These are phyloP conservation scores for Microcyclospora tardicrescens DNA, from an alignment of 2,329 filamentous ascomycete genomes.

Conservation along the genomic window DNA sequence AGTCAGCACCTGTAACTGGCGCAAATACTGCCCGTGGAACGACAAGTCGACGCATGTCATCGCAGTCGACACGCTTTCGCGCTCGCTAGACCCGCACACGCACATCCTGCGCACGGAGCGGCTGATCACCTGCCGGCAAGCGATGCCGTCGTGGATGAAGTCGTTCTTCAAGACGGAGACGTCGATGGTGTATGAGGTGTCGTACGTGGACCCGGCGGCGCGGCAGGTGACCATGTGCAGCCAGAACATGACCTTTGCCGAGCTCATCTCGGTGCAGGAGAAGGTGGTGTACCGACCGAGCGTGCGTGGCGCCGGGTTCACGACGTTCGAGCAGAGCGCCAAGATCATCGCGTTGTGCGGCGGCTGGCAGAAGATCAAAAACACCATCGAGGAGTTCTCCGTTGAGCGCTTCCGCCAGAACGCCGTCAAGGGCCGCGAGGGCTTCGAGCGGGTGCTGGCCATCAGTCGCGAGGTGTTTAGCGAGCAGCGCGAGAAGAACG, in stretches of 20 bases:
- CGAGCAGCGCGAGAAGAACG: conserved; percentile 60
- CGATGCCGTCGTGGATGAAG: conserved; percentile 69
- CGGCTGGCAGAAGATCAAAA: conserved; percentile 94
- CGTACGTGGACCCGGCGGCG: conserved; percentile 71
- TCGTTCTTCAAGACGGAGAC: conserved; percentile 65
- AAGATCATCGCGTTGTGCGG: conserved; percentile 89
- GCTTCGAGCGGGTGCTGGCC: conserved; percentile 86
- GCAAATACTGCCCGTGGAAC: conserved; percentile 96
- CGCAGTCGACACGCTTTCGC: conserved; percentile 82
- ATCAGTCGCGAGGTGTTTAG: conserved; percentile 88
- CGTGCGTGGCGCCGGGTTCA: conserved; percentile 35
- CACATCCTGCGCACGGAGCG: conserved; percentile 62
- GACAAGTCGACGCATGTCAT: conserved; percentile 95
- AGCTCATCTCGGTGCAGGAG: conserved; percentile 83
- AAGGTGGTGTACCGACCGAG: conserved; percentile 46
- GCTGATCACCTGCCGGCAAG: conserved; percentile 49
- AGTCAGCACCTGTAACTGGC: conserved; percentile 95
- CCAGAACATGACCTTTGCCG: conserved; percentile 85
- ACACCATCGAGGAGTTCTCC: conserved; percentile 84
- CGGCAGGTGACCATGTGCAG: conserved; percentile 95
- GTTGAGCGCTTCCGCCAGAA: conserved; percentile 87
- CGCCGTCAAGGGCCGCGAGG: conserved; percentile 76
- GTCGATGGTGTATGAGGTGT: conserved; percentile 86
- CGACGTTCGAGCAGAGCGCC: conserved; percentile 77
- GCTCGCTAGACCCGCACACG: conserved; percentile 49